Evolutionary conservation across 208 protist genomes (phyloP), one percentile per base, ranked within the genome.

Genomic region (Crithidia mellificae): DNA sequence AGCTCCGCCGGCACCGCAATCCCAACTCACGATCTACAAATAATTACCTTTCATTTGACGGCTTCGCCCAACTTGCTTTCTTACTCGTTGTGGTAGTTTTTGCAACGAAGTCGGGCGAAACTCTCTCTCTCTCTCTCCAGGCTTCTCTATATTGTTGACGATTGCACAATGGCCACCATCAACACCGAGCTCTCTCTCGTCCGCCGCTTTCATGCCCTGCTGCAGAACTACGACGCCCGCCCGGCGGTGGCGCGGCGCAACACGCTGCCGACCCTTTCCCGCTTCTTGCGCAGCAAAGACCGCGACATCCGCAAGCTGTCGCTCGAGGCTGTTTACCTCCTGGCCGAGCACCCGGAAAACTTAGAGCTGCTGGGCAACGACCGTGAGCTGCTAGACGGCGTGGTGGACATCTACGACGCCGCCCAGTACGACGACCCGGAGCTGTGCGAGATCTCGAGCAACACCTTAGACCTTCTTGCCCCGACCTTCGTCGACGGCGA

Each of bases 311-410:
- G 85, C 15, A 81, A 88, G 43, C 68, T 85, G 25, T 80, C 89
- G 6, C 65, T 92, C 11, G 78, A 89, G 36, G 81, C 89, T 1
- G 74, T 97, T 27, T 72, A 80, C 50, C 53, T 96, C 46, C 81
- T 97, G 9, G 82, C 87, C 3, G 70, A 92, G 74, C 93, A 97
- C 69, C 90, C 88, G 0, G 87, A 95, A 22, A 97, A 96, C 69
- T 58, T 92, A 5, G 86, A 91, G 30, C 74, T 91, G 12, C 74
- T 97, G 7, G 71, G 63, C 29, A 67, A 73, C 36, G 70, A 95
- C 43, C 27, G 56, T 9, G 64, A 61, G 2, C 63, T 97, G 12
- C 74, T 92, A 0, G 41, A 77, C n/a, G 69, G 74, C 43, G 77
- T 97, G 7, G 73, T 82, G 43, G 56, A 64, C n/a, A 79, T 92